Percentiles rank a stretch among this genome's conserved stretches.
phyloP scores from a whole-genome alignment of 1,284 basidiomycete genomes.

The Marasmius tenuissimus region DNA sequence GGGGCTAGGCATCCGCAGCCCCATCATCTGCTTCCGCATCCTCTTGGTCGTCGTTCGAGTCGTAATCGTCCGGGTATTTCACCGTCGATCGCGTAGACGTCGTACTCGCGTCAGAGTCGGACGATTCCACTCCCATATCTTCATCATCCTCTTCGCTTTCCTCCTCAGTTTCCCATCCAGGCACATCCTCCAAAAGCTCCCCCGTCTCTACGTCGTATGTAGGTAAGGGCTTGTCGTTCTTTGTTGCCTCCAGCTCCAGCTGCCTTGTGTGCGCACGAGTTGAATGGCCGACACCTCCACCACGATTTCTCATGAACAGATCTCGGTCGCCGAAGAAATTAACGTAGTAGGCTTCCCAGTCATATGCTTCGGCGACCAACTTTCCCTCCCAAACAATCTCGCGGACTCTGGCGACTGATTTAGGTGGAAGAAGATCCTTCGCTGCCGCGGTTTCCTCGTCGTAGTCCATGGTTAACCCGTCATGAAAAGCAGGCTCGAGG shows the following conservation, averaged over 20 bases:
- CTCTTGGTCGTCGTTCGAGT: too few species aligned
- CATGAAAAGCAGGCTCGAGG: conserved; percentile 26
- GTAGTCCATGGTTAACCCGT: conserved; percentile 4
- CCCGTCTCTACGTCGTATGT: background rate
- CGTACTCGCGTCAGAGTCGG: background rate
- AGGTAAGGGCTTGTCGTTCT: background rate
- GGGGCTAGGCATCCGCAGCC: too few species aligned
- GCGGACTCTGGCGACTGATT: conserved; percentile 5
- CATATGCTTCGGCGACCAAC: conserved; percentile 13
- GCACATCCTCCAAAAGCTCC: background rate
- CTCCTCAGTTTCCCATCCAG: background rate
- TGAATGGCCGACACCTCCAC: conserved; percentile 10
- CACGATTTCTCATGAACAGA: conserved; percentile 11
- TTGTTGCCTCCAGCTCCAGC: background rate
- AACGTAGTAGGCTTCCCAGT: conserved; percentile 24
- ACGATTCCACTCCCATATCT: background rate
- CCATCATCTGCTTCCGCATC: too few species aligned
- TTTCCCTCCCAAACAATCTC: conserved; percentile 5
- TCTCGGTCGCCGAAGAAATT: conserved; percentile 17
- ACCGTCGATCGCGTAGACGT: too few species aligned
- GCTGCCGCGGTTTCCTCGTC: conserved; percentile 1
- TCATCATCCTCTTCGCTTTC: background rate
- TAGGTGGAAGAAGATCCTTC: background rate
- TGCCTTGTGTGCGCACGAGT: background rate
- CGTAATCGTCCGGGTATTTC: too few species aligned